Conservation (phyloP, 2,329 filamentous ascomycete genomes). For the Bipolaris cookei region DNA sequence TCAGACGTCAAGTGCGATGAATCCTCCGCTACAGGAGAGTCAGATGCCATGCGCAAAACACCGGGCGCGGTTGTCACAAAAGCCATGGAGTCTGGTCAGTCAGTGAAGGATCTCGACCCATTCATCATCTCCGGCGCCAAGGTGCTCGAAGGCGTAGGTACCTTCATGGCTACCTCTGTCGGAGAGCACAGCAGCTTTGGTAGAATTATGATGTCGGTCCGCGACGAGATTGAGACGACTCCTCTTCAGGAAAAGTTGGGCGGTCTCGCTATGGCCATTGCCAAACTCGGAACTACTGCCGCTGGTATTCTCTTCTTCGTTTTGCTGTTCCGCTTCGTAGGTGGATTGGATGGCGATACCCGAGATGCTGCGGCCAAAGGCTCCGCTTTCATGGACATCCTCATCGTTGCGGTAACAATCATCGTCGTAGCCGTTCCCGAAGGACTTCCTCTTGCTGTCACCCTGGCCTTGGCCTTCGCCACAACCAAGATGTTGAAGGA, state of each 20-base stretch:
- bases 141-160: conserved; percentile 59
- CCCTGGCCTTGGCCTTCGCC: conserved; percentile 45
- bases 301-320: conserved; percentile 49
- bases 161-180: conserved; percentile 62
- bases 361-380: conserved; percentile 40
- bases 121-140: conserved; percentile 67
- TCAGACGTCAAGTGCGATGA: conserved; percentile 73
- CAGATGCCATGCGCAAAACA: conserved; percentile 72
- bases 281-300: conserved; percentile 56
- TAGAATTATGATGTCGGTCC: conserved; percentile 63
- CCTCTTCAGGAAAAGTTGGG: conserved; percentile 63
- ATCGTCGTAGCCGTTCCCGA: conserved; percentile 53
- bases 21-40: conserved; percentile 75
- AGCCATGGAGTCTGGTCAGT: conserved; percentile 58
- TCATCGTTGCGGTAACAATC: conserved; percentile 53
- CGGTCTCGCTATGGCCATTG: conserved; percentile 58
- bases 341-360: conserved; percentile 35
- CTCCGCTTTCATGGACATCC: conserved; percentile 49
- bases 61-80: conserved; percentile 65
- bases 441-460: conserved; percentile 47
- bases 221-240: conserved; percentile 60
- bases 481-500: conserved; percentile 46
- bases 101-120: conserved; percentile 63
- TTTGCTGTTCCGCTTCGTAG: conserved; percentile 49
- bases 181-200: conserved; percentile 63